These are phyloP conservation scores for Wickerhamomyces strasburgensis DNA, from an alignment of 805 yeast genomes.

Conservation along the genomic window DNA sequence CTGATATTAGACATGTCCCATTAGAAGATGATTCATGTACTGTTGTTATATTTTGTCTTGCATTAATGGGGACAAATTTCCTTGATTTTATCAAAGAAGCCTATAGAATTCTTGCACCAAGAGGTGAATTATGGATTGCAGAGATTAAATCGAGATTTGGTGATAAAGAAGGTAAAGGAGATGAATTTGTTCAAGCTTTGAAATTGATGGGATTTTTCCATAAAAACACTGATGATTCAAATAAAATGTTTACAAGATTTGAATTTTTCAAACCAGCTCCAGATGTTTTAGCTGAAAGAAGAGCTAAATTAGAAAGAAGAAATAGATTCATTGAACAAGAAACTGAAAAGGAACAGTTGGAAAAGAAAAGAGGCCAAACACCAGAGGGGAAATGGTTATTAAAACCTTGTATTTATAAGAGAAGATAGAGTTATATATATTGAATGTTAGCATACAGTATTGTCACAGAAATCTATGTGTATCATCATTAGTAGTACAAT, in stretches of 20 bases:
- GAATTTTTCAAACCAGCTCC: slow-evolving; percentile 87
- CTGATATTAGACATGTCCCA: slow-evolving; percentile 91
- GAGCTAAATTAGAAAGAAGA: slow-evolving; percentile 55
- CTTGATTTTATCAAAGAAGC: slow-evolving; percentile 91
- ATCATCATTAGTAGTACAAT: too few species aligned
- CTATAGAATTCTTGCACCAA: slow-evolving; percentile 75
- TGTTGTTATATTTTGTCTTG: slow-evolving; percentile 88
- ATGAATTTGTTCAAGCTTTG: slow-evolving; percentile 75
- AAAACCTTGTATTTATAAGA: slow-evolving; percentile 94
- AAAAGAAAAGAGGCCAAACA: slow-evolving; percentile 42
- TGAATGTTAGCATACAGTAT: not conserved
- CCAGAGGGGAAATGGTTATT: slow-evolving; percentile 87
- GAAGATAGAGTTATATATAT: slow-evolving; percentile 43
- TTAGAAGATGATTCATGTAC: slow-evolving; percentile 72
- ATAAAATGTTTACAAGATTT: slow-evolving; percentile 92
- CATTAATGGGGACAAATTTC: slow-evolving; percentile 96
- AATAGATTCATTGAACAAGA: slow-evolving; percentile 69
- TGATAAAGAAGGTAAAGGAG: slow-evolving; percentile 68
- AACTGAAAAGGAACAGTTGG: slow-evolving; percentile 54
- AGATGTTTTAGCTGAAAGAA: slow-evolving; percentile 58
- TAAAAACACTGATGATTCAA: slow-evolving; percentile 76
- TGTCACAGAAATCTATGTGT: not conserved
- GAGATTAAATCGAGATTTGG: slow-evolving; percentile 91
- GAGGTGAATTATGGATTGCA: slow-evolving; percentile 96
- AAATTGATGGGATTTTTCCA: slow-evolving; percentile 82